Evolutionary conservation across 306 rosid species (phyloP), one percentile per base, ranked within the genome.

Genomic region (Cucurbita maxima): DNA sequence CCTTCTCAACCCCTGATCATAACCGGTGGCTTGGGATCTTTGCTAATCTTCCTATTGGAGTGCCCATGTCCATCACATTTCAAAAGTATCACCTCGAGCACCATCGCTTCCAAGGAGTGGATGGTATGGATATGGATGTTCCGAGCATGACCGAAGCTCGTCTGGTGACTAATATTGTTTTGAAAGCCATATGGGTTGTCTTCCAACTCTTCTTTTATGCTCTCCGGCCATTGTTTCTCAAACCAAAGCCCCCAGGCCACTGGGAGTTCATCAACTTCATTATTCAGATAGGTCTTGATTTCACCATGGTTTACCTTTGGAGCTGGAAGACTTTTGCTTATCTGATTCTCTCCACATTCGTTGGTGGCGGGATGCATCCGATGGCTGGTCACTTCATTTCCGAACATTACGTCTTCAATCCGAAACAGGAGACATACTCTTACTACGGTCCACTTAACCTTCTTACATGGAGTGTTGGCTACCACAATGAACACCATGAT

Each of bases 341-440:
- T 78, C 67, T 94, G 80, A 86, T 94, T 64, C 86, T 89, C 7
- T 88, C 96, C 36, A 94, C 97, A 12, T 94, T 94, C 59, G 86
- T 94, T 18, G 97, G 98, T 19, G 95, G 98, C 25, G 97, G 98
- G 50, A 77, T 94, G 92, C 98, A 94, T 73, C 98, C 98, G n/a
- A 94, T 94, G 92, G 96, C 96, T n/a, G 97, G 98, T 60, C 97
- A 90, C 82, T 90, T 94, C 90, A 87, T 94, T 73, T 94, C 96
- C 0, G 97, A 94, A 81, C 97, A 94, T 77, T 94, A 94, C 72
- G 87, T 90, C 37, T 94, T 90, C 88, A 82, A 87, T 8, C 92
- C 97, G 15, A 85, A 85, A 0, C 98, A 90, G 76, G 98, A 94
- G 80, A 94, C 97, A 7, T 94, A 94, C 80, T 90, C 96, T 77